Base-by-base conservation (phyloP, 148 eudicot genomes). In the Camellia japonica region DNA sequence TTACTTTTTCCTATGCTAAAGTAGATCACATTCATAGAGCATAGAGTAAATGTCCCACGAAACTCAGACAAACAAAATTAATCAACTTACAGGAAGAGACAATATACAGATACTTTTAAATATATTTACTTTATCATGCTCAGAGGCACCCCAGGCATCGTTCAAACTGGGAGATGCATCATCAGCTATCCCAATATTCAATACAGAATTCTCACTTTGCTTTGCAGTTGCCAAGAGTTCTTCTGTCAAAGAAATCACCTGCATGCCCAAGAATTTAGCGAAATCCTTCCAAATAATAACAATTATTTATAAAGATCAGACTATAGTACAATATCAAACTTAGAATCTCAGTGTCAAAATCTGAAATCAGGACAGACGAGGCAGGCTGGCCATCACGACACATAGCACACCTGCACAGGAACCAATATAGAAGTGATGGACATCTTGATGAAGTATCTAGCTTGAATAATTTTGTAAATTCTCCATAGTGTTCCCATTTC, bases 231-330 rank as follows among this genome's bases (percentile, higher is more conserved):
- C 91, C 85, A 97, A 87, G 78, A 97, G 86, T 85, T 97, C 99
- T 89, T 97, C 93, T 15, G 99, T 97, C 86, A 97, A 82, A 70
- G 88, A 88, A 83, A 97, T 97, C 81, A 97, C 98, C 99, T 97
- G 91, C 80, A 82, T 15, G 16, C 69, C 76, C 18, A 78, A 62
- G 82, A n/a, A 78, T 65, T 77, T 20, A 67, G 82, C 38, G 55
- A 67, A 74, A 58, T 74, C 83, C 74, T 84, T 66, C 68, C 2
- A 19, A 54, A 51, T 56, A 78, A 59, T 20, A 49, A 68, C 65
- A 46, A 5, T 3, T 68, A 16, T 16, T 78, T 49, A 38, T 49
- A 52, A 74, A 77, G 63, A 72, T 76, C 68, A 85, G 71, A 85
- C 80, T 75, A 72, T 72, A 66, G 75, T 81, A 71, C 76, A 80